Conservation (phyloP, 108 stramenopile species). For the Cyclotella baltica region DNA sequence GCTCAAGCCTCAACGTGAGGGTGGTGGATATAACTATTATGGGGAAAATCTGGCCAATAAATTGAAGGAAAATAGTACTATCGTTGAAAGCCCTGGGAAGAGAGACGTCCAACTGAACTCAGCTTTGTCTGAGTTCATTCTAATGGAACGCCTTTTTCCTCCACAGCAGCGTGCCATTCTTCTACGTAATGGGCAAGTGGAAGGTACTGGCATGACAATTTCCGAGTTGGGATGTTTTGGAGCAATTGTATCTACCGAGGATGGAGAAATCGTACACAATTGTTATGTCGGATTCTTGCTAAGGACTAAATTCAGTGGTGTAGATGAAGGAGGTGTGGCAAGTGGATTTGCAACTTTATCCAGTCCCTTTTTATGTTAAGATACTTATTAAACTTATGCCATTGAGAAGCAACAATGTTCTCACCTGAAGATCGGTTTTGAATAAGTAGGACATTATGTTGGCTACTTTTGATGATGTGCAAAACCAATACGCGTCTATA, state of each 20-base stretch:
- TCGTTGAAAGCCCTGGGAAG: slow-evolving; percentile 15
- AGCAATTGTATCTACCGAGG: slow-evolving; percentile 55
- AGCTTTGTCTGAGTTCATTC: slow-evolving; percentile 79
- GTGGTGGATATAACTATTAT: slow-evolving; percentile 98
- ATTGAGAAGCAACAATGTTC: too few relatives aligned
- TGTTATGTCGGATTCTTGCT: slow-evolving; percentile 79
- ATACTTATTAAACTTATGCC: too few relatives aligned
- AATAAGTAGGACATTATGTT: too few relatives aligned
- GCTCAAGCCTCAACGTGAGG: slow-evolving; percentile 98
- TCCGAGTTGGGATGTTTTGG: slow-evolving; percentile 88
- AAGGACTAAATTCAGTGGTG: slow-evolving; percentile 84
- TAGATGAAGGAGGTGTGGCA: slow-evolving; percentile 92
- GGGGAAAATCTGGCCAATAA: slow-evolving; percentile 78
- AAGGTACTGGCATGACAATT: slow-evolving; percentile 78
- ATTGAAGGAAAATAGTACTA: slow-evolving; percentile 55
- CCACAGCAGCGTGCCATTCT: slow-evolving; percentile 78
- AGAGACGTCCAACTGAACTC: slow-evolving; percentile 23
- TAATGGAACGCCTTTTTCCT: slow-evolving; percentile 89
- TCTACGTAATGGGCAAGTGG: slow-evolving; percentile 74
- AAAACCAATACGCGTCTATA: too few relatives aligned
- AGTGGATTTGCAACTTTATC: slow-evolving; percentile 86
- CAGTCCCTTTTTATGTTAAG: slow-evolving; percentile 82
- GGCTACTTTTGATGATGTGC: too few relatives aligned
- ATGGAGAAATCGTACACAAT: slow-evolving; percentile 75
- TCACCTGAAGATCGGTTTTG: too few relatives aligned